Base-by-base conservation (phyloP, 257 asterid genomes). In the Przewalskia tangutica region DNA sequence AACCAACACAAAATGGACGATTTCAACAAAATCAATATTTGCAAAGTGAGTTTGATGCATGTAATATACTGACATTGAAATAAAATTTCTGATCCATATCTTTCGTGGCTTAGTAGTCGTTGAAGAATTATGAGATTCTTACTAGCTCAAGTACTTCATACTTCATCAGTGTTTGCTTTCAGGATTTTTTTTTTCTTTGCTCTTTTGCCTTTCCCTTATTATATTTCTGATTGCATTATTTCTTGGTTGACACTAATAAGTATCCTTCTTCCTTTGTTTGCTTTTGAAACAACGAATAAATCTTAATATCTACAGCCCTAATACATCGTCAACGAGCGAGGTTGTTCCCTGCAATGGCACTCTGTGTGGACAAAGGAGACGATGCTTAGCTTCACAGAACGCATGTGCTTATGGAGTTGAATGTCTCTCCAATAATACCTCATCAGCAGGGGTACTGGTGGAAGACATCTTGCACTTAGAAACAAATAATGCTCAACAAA, bases 321-420 rank as follows among this genome's bases (percentile, higher is more conserved):
- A 83, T 60, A 63, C 84, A 10, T 96, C 99, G 18, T 89, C 98
- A 60, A 90, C 92, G 16, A 86, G 96, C 82, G 10, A 40, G 63
- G 86, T 82, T 9, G 90, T 96, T 85, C 90, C 97, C 17, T 96
- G 99, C 91, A 93, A 93, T 66, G 88, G 97, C 87, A 81, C 94
- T 44, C 77, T 8, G 64, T 96, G 99, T 86, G 92, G 95, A 81
- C 86, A 58, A 77, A 81, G 83, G 73, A 84, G 94, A 77, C 90
- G 59, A n/a, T 96, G 99, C 84, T 77, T 92, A 1, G 32, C 23
- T 4, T 71, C 86, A 44, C 89, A 62, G 4, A 89, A 93, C 5
- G 95, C 98, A 63, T 96, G 99, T 87, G 93, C 93, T 63, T 96
- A 96, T 86, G 86, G 90, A 88, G 94, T 89, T 84, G 85, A 73